A percentile compares a stretch with the other conserved stretches of the same genome.
Conservation (phyloP, 495 filamentous ascomycete species). For the Aspergillus bertholletiae region DNA sequence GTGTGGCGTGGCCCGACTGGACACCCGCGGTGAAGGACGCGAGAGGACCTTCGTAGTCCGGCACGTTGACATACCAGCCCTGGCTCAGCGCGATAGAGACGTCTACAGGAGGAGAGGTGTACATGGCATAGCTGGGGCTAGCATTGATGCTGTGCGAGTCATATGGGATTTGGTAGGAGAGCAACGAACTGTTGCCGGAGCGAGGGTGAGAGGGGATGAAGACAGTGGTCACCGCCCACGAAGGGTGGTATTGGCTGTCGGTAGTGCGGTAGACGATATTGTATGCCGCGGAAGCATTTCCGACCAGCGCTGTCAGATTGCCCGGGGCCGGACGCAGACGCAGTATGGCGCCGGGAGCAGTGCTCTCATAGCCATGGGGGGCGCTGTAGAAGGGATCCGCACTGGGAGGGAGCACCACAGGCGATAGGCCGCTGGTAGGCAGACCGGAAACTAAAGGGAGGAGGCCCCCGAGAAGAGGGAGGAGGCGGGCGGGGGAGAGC, state of each 20-base stretch:
- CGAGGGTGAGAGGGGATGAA: conserved; percentile 7
- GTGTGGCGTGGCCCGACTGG: conserved; percentile 11
- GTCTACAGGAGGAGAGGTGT: background rate
- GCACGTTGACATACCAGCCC: conserved; percentile 1
- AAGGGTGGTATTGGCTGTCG: conserved; percentile 34
- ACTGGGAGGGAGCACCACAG: background rate
- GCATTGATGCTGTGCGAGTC: conserved; percentile 29
- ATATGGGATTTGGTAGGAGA: conserved; percentile 43
- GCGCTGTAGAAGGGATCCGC: conserved; percentile 45
- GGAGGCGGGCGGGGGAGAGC: background rate
- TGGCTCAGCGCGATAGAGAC: background rate
- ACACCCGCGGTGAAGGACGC: background rate
- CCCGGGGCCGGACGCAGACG: conserved; percentile 24
- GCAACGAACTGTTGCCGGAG: conserved; percentile 10
- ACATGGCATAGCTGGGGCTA: conserved; percentile 21
- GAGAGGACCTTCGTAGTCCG: conserved; percentile 4
- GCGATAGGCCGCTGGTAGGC: background rate
- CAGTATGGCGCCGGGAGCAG: conserved; percentile 39
- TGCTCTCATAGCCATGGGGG: conserved; percentile 30
- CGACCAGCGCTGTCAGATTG: background rate
- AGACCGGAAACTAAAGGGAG: background rate
- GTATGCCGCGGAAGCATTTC: conserved; percentile 17
- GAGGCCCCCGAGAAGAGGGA: background rate
- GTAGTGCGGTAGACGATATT: conserved; percentile 51
- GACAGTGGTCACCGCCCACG: conserved; percentile 30